phyloP scores from a whole-genome alignment of 148 eudicot genomes.

The Tetragonia tetragonoides region DNA sequence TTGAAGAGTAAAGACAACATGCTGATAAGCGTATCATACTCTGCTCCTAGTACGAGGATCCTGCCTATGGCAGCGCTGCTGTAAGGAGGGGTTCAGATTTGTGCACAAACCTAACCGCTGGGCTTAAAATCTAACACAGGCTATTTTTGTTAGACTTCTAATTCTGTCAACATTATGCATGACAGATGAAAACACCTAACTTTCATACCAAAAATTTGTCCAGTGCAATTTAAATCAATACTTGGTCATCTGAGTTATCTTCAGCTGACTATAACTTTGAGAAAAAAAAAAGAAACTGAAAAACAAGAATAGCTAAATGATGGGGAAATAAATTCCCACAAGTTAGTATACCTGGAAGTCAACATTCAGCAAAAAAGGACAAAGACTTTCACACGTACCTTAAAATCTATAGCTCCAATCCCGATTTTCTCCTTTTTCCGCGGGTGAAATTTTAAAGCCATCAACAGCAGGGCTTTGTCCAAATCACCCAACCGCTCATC shows the following conservation, averaged over 20 bases:
- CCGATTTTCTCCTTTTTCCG: constrained; percentile 72
- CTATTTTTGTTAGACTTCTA: neutral
- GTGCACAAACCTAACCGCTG: neutral
- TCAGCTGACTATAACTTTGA: neutral
- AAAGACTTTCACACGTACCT: constrained; percentile 41
- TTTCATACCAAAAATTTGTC: neutral
- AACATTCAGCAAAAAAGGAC: neutral
- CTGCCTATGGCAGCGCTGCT: no score
- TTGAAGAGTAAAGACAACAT: no score
- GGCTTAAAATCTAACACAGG: neutral
- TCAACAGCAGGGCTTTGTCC: constrained; percentile 47
- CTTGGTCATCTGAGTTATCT: no score
- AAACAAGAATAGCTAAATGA: neutral
- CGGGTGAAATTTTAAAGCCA: constrained; percentile 74
- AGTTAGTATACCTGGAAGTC: neutral
- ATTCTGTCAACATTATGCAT: neutral
- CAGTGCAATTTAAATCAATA: no score
- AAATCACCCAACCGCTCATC: constrained; percentile 47
- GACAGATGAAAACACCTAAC: neutral
- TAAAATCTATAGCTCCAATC: constrained; percentile 52
- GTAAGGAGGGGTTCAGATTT: no score
- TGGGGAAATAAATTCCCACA: neutral
- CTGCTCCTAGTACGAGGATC: no score
- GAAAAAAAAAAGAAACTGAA: neutral
- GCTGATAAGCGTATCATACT: no score